A percentile compares a stretch with the other conserved stretches of the same genome.
Evolutionary conservation across 2,329 filamentous ascomycete genomes (phyloP).

Genomic region (Alternaria hordeiaustralica): DNA sequence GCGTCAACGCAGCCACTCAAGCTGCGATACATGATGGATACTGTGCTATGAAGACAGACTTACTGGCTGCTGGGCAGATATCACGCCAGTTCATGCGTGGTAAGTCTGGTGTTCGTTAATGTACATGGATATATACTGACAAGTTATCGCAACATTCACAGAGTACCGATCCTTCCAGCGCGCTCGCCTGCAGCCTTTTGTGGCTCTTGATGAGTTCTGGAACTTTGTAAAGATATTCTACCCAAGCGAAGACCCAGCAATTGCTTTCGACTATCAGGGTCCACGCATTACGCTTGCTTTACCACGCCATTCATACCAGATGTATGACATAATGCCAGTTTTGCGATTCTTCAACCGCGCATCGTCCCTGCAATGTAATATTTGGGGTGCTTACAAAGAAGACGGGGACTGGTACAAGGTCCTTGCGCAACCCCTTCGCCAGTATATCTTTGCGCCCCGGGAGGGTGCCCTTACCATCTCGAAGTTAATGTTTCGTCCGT

Average conservation of each 20-base stretch:
- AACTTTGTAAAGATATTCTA: background rate
- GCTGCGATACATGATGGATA: background rate
- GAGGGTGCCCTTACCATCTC: background rate
- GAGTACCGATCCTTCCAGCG: background rate
- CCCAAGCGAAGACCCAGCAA: background rate
- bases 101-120: background rate
- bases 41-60: background rate
- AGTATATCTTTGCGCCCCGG: background rate
- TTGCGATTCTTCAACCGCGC: background rate
- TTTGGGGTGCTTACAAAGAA: background rate
- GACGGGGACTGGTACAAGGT: no score
- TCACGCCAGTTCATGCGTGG: background rate
- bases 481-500: background rate
- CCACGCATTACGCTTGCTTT: background rate
- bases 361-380: fast-evolving
- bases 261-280: fast-evolving
- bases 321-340: background rate
- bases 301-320: background rate
- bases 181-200: background rate
- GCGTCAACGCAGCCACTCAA: background rate
- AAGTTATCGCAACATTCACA: background rate
- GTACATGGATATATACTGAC: background rate
- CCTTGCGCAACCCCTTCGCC: background rate
- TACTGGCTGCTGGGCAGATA: background rate
- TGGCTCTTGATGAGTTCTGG: background rate